Evolutionary conservation across 2,329 filamentous ascomycete species (phyloP), one percentile per base, ranked within the genome.

Genomic region (Penicillium occitanis): DNA sequence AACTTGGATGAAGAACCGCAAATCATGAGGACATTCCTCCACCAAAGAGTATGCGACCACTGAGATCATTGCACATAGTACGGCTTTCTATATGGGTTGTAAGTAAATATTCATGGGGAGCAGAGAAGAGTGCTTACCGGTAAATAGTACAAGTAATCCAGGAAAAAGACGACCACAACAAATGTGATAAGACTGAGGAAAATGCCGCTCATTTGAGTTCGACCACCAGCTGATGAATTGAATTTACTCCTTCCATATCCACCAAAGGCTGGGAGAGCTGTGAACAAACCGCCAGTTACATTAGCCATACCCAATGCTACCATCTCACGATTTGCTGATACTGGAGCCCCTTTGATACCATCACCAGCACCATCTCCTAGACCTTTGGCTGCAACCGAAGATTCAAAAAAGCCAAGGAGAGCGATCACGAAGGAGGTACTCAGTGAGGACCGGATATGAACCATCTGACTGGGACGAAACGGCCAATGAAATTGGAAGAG

Each of bases 371-470:
- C 83, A 58, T 82, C 82, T 14, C 90, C 91, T 2, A 99, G 81
- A 68, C 91, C 94, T 79, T 98, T 98, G 42, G 95, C 95, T 0
- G 95, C 95, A 13, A 99, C 93, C 0, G 93, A 97, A 2, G 92
- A 97, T 78, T 99, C 95, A 73, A 99, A 99, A 79, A 99, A 99
- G n/a, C 95, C 95, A 0, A 99, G 88, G 28, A 99, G 84, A 0
- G 93, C 92, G 69, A 99, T 97, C 63, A 98, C 84, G 73, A 99
- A 97, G 0, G 92, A 91, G 0, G 95, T 98, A 61, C 91, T 90
- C 85, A 98, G 90, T 44, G 92, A 91, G 68, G 92, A 90, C 25
- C 91, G 89, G 63, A 96, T 91, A 74, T 97, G 90, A 28, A 87
- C 85, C 83, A 98, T 88, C 71, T 96, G 87, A 5, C 87, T 84